Base-by-base conservation (phyloP, 2,329 filamentous ascomycete species). In the Colletotrichum sp. region DNA sequence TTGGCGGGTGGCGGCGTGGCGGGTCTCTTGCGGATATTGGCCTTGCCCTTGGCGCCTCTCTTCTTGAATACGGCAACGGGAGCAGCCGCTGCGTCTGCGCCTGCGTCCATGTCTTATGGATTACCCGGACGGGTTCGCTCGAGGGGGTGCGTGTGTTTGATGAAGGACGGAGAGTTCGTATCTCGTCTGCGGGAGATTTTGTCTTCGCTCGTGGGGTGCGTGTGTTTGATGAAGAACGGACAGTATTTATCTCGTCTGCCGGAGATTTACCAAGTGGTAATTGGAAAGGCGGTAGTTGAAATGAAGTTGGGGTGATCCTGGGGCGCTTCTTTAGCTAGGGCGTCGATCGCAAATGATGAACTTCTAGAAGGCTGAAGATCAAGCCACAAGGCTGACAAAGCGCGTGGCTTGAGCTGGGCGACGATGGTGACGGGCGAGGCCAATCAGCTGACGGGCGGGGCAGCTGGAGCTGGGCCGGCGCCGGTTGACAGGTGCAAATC, bases 11-110 rank as follows among this genome's bases (percentile, higher is more conserved):
- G 94, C 69, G 95, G 95, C 48, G 95, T 95, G 32, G 93, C 92
- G 24, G 94, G 91, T 79, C 95, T 92, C 88, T 98, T 98, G 82
- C 96, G 92, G 71, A 96, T 88, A 81, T 93, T 96, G 66, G 93
- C 90, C 82, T 95, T 96, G 77, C 90, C 91, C 83, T 96, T 98
- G 81, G 91, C 90, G 79, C 92, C 90, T 83, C 96, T 92, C 85
- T 97, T 98, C 85, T 98, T 98, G 90, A 98, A 98, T 68, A 95
- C 84, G 16, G 93, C 90, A 15, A 93, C 88, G 1, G 91, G 90
- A 3, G 83, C 80, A 32, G 83, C 72, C 15, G 80, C 59, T 26
- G 24, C 71, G 36, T 75, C 71, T 64, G 68, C 44, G 39, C 18
- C 39, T 48, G 39, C 39, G 66, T 73, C 55, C 75, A 77, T 75